Evolutionary conservation across 2,329 filamentous ascomycete genomes (phyloP).

Genomic region (Penicillium sp.): DNA sequence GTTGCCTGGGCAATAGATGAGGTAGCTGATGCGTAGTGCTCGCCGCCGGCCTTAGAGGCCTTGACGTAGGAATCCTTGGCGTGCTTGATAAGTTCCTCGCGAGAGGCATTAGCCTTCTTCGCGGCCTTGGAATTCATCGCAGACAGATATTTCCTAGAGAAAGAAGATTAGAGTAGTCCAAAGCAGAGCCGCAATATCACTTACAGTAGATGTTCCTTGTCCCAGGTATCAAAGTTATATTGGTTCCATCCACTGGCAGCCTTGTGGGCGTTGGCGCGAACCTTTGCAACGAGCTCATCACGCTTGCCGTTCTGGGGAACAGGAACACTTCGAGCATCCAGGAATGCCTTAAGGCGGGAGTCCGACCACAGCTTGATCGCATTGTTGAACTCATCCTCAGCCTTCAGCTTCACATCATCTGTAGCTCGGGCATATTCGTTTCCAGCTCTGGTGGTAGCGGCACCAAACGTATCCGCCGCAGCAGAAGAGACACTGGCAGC

Average conservation of each 20-base stretch:
- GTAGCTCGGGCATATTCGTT: constrained; percentile 80
- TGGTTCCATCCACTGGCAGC: constrained; percentile 69
- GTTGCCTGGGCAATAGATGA: constrained; percentile 71
- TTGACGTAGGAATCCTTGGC: constrained; percentile 52
- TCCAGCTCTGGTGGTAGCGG: constrained; percentile 74
- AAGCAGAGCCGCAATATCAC: constrained; percentile 16
- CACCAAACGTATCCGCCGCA: constrained; percentile 60
- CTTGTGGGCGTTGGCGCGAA: constrained; percentile 74
- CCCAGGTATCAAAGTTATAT: constrained; percentile 82
- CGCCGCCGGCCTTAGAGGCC: constrained; percentile 52
- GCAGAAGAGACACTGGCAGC: constrained; percentile 58
- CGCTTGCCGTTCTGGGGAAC: constrained; percentile 73
- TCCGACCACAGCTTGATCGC: constrained; percentile 71
- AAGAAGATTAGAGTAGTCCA: constrained; percentile 47
- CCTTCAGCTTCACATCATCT: constrained; percentile 65
- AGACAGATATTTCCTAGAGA: constrained; percentile 52
- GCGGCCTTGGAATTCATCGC: constrained; percentile 58
- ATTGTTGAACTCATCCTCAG: constrained; percentile 68
- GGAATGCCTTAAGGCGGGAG: constrained; percentile 75
- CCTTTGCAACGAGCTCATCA: constrained; percentile 74
- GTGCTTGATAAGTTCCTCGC: constrained; percentile 72
- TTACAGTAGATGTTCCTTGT: constrained; percentile 69
- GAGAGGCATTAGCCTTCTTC: constrained; percentile 66
- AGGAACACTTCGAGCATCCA: constrained; percentile 76
- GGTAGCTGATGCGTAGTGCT: constrained; percentile 66